phyloP scores from a whole-genome alignment of 306 rosid species.

The Dalbergia cochinchinensis region DNA sequence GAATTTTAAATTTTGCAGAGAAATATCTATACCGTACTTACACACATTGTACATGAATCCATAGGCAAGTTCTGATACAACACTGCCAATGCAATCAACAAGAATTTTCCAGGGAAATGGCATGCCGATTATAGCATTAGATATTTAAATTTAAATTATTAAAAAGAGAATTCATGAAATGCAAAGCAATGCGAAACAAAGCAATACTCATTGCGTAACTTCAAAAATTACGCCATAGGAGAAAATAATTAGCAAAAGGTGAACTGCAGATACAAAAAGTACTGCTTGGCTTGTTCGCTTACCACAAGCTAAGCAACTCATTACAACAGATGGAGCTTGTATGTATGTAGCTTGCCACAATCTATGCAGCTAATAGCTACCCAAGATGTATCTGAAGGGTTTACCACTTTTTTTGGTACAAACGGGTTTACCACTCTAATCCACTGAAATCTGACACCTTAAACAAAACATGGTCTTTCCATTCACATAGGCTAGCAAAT shows the following conservation, averaged over 20 bases:
- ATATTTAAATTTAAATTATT: not conserved
- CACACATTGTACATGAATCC: too few species aligned
- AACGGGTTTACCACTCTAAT: slow-evolving; percentile 29
- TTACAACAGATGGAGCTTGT: slow-evolving; percentile 32
- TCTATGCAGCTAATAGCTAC: not conserved
- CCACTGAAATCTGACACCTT: slow-evolving; percentile 33
- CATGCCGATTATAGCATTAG: not conserved
- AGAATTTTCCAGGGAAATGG: not conserved
- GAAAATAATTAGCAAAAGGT: slow-evolving; percentile 40
- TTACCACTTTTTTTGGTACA: not conserved
- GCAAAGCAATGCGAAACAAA: slow-evolving; percentile 4
- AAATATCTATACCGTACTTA: too few species aligned
- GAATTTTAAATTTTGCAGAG: too few species aligned
- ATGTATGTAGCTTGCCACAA: slow-evolving; percentile 22
- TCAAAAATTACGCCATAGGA: slow-evolving; percentile 1
- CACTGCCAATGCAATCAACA: not conserved
- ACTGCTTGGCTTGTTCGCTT: slow-evolving; percentile 32
- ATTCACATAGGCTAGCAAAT: slow-evolving; percentile 75
- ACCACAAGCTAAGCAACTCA: slow-evolving; percentile 14
- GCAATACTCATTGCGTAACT: slow-evolving; percentile 18
- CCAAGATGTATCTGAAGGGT: too few species aligned
- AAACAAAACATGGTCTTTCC: slow-evolving; percentile 71
- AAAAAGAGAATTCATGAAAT: not conserved
- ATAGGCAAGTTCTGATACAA: not conserved
- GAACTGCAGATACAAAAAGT: slow-evolving; percentile 32